phyloP scores from a whole-genome alignment of 768 basidiomycete species.

The Leccinum truebloodii region DNA sequence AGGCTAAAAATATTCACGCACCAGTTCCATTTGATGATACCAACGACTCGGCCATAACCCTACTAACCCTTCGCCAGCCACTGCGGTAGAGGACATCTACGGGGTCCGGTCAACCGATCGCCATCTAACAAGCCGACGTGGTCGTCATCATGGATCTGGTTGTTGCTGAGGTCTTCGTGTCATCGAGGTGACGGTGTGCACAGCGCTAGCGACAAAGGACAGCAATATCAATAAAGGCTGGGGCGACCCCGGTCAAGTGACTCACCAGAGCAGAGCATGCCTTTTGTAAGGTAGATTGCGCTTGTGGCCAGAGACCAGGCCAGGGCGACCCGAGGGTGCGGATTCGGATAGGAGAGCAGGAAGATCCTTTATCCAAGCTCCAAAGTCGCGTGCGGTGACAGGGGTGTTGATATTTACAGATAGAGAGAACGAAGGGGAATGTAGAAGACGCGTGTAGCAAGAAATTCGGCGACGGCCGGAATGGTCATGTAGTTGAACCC shows the following conservation, averaged over 20 bases:
- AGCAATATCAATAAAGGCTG: no score
- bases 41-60: conserved; percentile 70
- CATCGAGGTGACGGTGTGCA: no score
- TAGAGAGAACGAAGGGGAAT: conserved; percentile 45
- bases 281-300: no score
- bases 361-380: conserved; percentile 82
- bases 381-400: conserved; percentile 81
- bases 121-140: no score
- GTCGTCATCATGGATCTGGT: no score
- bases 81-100: no score
- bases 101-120: no score
- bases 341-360: conserved; percentile 64
- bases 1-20: conserved; percentile 61
- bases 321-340: conserved; percentile 29
- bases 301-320: conserved; percentile 44
- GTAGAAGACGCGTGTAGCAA: conserved; percentile 84
- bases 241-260: no score
- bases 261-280: no score
- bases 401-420: conserved; percentile 28
- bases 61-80: no score
- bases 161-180: no score
- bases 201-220: no score
- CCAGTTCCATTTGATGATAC: conserved; percentile 95
- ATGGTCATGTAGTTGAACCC: conserved; percentile 52
- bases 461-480: conserved; percentile 78